These are phyloP conservation scores for Kwoniella pini DNA, from an alignment of 768 basidiomycete species.

Conservation along the genomic window DNA sequence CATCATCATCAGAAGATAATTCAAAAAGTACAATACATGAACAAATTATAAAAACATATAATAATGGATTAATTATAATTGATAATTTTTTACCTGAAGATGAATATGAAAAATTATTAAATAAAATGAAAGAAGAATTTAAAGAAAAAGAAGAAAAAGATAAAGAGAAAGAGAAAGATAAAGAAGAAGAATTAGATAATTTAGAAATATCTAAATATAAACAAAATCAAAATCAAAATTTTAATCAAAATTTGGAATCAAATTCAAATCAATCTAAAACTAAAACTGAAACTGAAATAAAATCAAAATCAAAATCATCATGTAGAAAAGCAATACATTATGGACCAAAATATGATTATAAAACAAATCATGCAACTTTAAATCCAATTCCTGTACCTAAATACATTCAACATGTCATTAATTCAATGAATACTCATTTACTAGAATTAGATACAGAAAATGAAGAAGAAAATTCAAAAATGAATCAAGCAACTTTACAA, in stretches of 20 bases:
- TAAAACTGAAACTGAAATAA: too few relatives aligned
- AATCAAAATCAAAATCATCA: background rate
- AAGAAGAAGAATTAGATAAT: background rate
- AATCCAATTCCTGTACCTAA: background rate
- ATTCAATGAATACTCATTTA: background rate
- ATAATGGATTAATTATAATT: background rate
- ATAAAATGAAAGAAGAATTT: background rate
- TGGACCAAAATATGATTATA: constrained; percentile 8
- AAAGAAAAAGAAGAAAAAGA: background rate
- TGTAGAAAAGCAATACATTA: constrained; percentile 1
- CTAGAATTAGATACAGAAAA: too few relatives aligned
- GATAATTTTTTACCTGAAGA: background rate
- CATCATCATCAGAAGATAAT: background rate
- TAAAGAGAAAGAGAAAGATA: too few relatives aligned
- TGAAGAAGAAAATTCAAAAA: background rate
- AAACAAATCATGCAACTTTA: background rate
- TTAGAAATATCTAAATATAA: background rate
- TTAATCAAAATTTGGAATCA: background rate
- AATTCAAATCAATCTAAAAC: background rate
- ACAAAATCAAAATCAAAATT: background rate
- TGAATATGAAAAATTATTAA: background rate
- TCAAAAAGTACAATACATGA: background rate
- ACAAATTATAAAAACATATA: background rate
- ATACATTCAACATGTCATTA: constrained; percentile 1
- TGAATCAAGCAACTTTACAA: constrained; percentile 6